These are phyloP conservation scores for Gentiana straminea DNA, from an alignment of 257 asterid genomes.

Conservation along the genomic window DNA sequence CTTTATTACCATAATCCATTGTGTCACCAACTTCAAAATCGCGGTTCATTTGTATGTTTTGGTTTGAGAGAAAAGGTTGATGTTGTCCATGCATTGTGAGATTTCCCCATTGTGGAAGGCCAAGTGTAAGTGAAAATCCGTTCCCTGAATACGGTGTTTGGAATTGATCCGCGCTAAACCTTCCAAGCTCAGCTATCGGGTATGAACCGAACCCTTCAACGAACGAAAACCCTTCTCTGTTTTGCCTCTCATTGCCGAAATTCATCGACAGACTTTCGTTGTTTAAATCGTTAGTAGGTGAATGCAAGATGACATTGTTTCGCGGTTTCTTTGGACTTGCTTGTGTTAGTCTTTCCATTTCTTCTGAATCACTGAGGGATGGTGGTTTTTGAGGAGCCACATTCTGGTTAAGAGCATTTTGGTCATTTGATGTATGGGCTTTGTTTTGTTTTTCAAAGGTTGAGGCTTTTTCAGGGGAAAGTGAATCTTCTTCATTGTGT, in stretches of 20 bases:
- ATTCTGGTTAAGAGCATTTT: slow-evolving; percentile 17
- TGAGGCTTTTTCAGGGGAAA: slow-evolving; percentile 30
- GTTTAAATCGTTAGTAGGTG: slow-evolving; percentile 20
- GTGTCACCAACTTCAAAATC: slow-evolving; percentile 43
- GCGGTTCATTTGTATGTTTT: slow-evolving; percentile 47
- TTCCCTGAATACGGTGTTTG: slow-evolving; percentile 58
- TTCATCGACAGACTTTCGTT: slow-evolving; percentile 36
- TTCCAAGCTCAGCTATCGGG: slow-evolving; percentile 61
- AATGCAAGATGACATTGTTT: slow-evolving; percentile 32
- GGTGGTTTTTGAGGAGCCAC: slow-evolving; percentile 18
- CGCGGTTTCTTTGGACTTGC: slow-evolving; percentile 70
- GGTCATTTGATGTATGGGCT: slow-evolving; percentile 22
- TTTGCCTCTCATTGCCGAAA: slow-evolving; percentile 42
- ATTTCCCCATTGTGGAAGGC: slow-evolving; percentile 80
- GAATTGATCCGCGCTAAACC: slow-evolving; percentile 61
- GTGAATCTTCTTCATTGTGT: slow-evolving; percentile 40
- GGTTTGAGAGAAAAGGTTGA: slow-evolving; percentile 51
- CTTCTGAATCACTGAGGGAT: slow-evolving; percentile 51
- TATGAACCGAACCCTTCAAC: slow-evolving; percentile 82
- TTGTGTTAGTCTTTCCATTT: slow-evolving; percentile 44
- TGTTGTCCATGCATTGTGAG: slow-evolving; percentile 54
- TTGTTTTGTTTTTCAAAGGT: slow-evolving; percentile 27
- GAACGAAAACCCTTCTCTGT: slow-evolving; percentile 61
- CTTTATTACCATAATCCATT: slow-evolving; percentile 34
- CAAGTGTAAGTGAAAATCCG: slow-evolving; percentile 78